Base-by-base conservation (phyloP, 768 basidiomycete genomes). In the Trametes sanguinea region DNA sequence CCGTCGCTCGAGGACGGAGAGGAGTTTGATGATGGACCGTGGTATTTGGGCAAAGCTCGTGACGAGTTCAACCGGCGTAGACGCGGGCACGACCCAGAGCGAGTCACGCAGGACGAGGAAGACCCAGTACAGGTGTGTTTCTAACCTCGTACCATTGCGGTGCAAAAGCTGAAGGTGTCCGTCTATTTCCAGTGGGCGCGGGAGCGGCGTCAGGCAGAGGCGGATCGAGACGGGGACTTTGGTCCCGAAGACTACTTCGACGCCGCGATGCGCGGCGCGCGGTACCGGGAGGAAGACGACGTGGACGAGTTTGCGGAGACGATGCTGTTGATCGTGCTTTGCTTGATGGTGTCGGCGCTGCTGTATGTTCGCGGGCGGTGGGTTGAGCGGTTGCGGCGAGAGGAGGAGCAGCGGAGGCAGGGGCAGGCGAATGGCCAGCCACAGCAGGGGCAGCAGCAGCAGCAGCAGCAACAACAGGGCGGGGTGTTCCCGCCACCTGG, bases 241-340 rank as follows among this genome's bases (percentile, higher is more conserved):
- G 88, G 87, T 7, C 87, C 90, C 0, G 93, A 95, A 50, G 92
- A 93, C 69, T 92, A 92, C 73, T 89, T 87, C 66, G 90, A 92
- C 32, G 88, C 79, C 2, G 82, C 84, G 4, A 61, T 85, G 65
- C 82, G 87, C 27, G 83, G 84, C 13, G 81, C 51, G 16, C 60
- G 83, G 4, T 76, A 82, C 52, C 81, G 85, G 13, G 86, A 84
- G 14, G 86, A 89, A 17, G 84, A 80, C n/a, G 85, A 83, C 1
- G 73, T 72, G 14, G 85, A 92, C 62, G 91, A 93, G 66, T 86
- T 92, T 59, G 77, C 76, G 35, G 94, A 95, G 78, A 95, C 90
- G 29, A 82, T 92, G 76, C 72, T 94, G 42, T 80, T 95, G 45
- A 81, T 95, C 3, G 73, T 84, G 44, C 77, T 96, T 30, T 92